Evolutionary conservation across 2,329 filamentous ascomycete species (phyloP), one percentile per base, ranked within the genome.

Genomic region (Fusarium proliferatum): DNA sequence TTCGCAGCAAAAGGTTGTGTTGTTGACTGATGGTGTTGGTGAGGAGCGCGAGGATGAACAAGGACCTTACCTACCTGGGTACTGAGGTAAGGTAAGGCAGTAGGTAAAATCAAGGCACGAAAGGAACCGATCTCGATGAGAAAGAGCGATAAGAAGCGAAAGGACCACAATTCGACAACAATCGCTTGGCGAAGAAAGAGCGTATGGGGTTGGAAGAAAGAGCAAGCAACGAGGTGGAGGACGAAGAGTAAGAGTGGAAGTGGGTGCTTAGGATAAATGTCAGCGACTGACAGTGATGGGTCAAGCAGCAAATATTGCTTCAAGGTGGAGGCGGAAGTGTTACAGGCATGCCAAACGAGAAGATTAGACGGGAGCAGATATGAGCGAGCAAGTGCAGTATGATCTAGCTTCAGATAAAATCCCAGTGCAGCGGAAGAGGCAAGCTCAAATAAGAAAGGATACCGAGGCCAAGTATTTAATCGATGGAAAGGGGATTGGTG

Each of bases 61-160:
- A 56, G 28, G 53, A 30, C 26, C 19, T 36, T 36, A 4, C 21
- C 16, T 38, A 19, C 21, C 16, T 38, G 11, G 26, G 26, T 28
- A 28, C 26, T 28, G 26, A 43, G n/a, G 13, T 43, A 23, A 43
- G 41, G n/a, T 43, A 43, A 43, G 41, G 41, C 41, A 43, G 23
- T 46, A 51, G n/a, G 52, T 66, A 61, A 46, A 61, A 67, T 60
- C 52, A 60, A 71, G 28, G 41, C 57, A 45, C 43, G 58, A 63
- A 67, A 59, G 56, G 39, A 68, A 43, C 49, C 36, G 42, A 59
- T 59, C 63, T 57, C 56, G 51, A 53, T 56, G 45, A 56, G 73
- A 78, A 78, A 52, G 74, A 78, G 49, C 53, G 73, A 76, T 71
- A 57, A 73, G 67, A 75, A 78, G 52, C 45, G 58, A 77, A 71